Evolutionary conservation across 2,329 filamentous ascomycete genomes (phyloP).

Genomic region (Colletotrichum phormii): DNA sequence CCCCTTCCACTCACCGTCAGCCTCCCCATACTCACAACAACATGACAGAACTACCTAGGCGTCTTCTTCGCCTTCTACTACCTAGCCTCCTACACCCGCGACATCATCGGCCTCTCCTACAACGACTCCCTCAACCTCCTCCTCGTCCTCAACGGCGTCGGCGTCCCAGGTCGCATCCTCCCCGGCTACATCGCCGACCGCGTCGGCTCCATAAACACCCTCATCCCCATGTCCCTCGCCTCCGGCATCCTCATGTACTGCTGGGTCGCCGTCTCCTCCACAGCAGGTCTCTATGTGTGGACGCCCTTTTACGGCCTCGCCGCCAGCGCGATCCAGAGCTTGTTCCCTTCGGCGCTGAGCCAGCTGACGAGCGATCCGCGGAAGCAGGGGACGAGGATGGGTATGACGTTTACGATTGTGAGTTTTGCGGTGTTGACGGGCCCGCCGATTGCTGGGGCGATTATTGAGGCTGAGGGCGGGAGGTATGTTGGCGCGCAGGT

Average conservation of each 20-base stretch:
- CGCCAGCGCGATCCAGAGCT: constrained; percentile 71
- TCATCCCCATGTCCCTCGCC: constrained; percentile 59
- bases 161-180: constrained; percentile 66
- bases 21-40: constrained; percentile 10
- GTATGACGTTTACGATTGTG: constrained; percentile 68
- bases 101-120: constrained; percentile 56
- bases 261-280: constrained; percentile 68
- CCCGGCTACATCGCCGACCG: constrained; percentile 70
- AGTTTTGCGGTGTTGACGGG: constrained; percentile 65
- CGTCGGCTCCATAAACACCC: constrained; percentile 69
- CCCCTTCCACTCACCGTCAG: background rate
- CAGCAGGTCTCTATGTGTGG: constrained; percentile 70
- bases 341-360: constrained; percentile 73
- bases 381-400: constrained; percentile 66
- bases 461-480: constrained; percentile 56
- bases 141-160: constrained; percentile 73
- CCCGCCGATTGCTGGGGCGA: constrained; percentile 62
- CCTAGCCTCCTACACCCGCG: constrained; percentile 60
- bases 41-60: constrained; percentile 57
- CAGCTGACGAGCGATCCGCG: constrained; percentile 64
- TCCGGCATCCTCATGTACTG: constrained; percentile 59
- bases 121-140: constrained; percentile 69
- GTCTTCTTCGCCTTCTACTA: constrained; percentile 72
- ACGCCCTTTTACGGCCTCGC: constrained; percentile 72
- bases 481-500: constrained; percentile 60